Base-by-base conservation (phyloP, 2,329 filamentous ascomycete genomes). In the Penicillium oxalicum region DNA sequence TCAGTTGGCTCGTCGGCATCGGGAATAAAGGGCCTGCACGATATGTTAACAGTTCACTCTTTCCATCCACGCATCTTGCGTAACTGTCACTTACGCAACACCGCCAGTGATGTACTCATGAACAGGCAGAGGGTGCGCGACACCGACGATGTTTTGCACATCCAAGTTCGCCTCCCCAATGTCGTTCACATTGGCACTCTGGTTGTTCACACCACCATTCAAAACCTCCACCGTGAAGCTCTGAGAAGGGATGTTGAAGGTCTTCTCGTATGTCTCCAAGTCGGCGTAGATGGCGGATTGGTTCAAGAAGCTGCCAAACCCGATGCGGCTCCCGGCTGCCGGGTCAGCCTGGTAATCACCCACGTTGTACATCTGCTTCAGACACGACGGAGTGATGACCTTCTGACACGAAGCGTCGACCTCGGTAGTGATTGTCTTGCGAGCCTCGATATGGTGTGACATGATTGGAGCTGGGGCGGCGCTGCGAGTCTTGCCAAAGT, bases 161-260 rank as follows among this genome's bases (percentile, higher is more conserved):
- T 84, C 81, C n/a, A 84, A 71, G 48, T 83, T 81, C 25, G 77
- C 80, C 62, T 84, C 81, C 4, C 67, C 60, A 4, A 70, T 65
- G 45, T 78, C 73, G 37, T 72, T 65, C 5, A 69, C 50, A 25
- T 48, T 29, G 4, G 37, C 58, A 45, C 47, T 68, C 57, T 76
- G 72, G 53, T 74, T 64, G 45, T 74, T 68, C 26, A 63, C 53
- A 0, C 62, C 72, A 11, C 68, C 70, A 49, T 71, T 71, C 50
- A 74, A 66, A 29, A 70, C 49, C 11, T 67, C 60, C 9, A 60
- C 57, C 3, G 53, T 53, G 34, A 61, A 61, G 50, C 47, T 55
- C 45, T 77, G 71, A 4, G 57, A 51, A 1, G 74, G 65, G 13
- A 78, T 70, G 34, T 67, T 62, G 51, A 69, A 75, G 2, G 54